phyloP scores from a whole-genome alignment of 2,329 filamentous ascomycete species.

The Fusarium sp. region DNA sequence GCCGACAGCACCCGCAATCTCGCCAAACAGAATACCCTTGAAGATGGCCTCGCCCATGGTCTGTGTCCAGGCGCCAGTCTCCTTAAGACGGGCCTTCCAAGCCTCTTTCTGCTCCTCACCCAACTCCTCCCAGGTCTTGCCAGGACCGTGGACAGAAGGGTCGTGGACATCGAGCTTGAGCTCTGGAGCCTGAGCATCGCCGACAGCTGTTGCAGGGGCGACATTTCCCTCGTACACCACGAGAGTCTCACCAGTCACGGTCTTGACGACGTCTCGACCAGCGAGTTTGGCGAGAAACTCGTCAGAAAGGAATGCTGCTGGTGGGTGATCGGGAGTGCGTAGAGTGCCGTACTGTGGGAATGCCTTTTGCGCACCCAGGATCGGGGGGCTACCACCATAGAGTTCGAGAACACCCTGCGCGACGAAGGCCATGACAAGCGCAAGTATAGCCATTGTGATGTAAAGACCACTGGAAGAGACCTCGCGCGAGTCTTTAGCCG shows the following conservation, averaged over 20 bases:
- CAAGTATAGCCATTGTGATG: constrained; percentile 65
- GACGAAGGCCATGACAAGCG: constrained; percentile 70
- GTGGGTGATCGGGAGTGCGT: constrained; percentile 43
- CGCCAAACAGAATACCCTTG: constrained; percentile 80
- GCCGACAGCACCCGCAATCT: constrained; percentile 73
- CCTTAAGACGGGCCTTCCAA: constrained; percentile 76
- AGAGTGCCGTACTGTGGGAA: constrained; percentile 59
- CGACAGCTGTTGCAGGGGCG: constrained; percentile 31
- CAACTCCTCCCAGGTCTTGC: constrained; percentile 78
- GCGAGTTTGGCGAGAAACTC: constrained; percentile 54
- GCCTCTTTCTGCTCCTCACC: constrained; percentile 68
- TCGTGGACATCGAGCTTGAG: constrained; percentile 60
- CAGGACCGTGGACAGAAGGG: constrained; percentile 61
- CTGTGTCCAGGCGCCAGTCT: constrained; percentile 83
- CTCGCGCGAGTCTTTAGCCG: constrained; percentile 67
- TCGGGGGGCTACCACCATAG: constrained; percentile 66
- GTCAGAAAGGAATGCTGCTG: constrained; percentile 45
- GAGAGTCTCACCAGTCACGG: constrained; percentile 53
- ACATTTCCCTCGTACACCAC: constrained; percentile 51
- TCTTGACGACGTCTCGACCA: constrained; percentile 48
- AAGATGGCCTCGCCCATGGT: constrained; percentile 81
- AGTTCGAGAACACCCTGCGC: constrained; percentile 74
- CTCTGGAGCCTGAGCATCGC: constrained; percentile 33
- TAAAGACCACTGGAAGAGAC: constrained; percentile 65
- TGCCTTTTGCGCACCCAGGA: constrained; percentile 66